phyloP scores from a whole-genome alignment of 306 rosid species.

The Acacia melanoxylon region DNA sequence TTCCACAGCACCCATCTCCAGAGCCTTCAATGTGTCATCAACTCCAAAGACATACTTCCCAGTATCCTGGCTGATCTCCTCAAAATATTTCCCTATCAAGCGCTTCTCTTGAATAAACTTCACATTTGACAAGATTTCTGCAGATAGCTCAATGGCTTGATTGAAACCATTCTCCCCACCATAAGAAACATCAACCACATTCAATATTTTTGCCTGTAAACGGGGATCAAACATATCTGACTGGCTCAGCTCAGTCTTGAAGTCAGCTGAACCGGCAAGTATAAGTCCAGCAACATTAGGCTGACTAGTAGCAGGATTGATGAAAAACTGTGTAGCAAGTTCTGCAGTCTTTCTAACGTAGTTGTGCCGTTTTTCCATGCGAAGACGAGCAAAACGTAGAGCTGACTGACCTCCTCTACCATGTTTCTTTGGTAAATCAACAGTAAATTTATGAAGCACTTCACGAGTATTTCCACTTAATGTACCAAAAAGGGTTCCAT shows the following conservation, averaged over 20 bases:
- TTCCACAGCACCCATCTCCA: slow-evolving; percentile 94
- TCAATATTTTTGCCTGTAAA: slow-evolving; percentile 76
- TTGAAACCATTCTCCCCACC: slow-evolving; percentile 92
- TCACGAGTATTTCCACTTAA: slow-evolving; percentile 88
- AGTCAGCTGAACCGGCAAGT: slow-evolving; percentile 92
- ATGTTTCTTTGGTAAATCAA: slow-evolving; percentile 85
- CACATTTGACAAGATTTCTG: slow-evolving; percentile 76
- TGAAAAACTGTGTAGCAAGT: slow-evolving; percentile 81
- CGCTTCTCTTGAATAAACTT: slow-evolving; percentile 89
- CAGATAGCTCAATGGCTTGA: slow-evolving; percentile 84
- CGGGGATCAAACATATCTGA: slow-evolving; percentile 96
- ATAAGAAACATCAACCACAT: slow-evolving; percentile 87
- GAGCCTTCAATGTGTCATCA: slow-evolving; percentile 82
- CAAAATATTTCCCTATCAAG: slow-evolving; percentile 81
- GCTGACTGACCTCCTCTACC: slow-evolving; percentile 99
- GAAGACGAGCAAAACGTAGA: slow-evolving; percentile 85
- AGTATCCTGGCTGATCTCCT: slow-evolving; percentile 91
- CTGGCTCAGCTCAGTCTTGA: slow-evolving; percentile 91
- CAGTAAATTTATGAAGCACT: slow-evolving; percentile 84
- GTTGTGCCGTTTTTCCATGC: slow-evolving; percentile 90
- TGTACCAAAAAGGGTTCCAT: slow-evolving; percentile 89
- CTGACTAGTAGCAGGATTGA: slow-evolving; percentile 87
- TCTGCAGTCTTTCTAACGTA: slow-evolving; percentile 92
- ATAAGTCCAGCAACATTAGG: slow-evolving; percentile 90
- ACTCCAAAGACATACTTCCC: slow-evolving; percentile 89